Evolutionary conservation across 768 basidiomycete genomes (phyloP).

Genomic region (Mycena kentingensis): DNA sequence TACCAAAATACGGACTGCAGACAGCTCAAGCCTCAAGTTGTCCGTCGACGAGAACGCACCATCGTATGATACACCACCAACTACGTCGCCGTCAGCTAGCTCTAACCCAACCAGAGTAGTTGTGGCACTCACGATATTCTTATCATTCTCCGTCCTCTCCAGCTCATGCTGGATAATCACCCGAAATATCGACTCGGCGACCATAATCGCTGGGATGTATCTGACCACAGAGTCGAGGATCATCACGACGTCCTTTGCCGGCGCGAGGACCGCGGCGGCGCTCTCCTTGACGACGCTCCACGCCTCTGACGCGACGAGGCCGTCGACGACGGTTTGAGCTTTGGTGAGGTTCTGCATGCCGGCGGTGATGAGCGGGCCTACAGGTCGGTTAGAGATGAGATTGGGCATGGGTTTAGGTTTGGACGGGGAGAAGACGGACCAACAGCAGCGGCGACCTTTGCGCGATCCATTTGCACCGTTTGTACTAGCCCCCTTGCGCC

Average conservation of each 20-base stretch:
- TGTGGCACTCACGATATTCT: constrained; percentile 23
- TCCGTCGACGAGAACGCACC: constrained; percentile 3
- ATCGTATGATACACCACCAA: constrained; percentile 26
- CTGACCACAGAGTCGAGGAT: constrained; percentile 23
- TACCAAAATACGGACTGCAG: constrained; percentile 19
- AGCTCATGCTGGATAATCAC: constrained; percentile 26
- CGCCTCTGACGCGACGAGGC: constrained; percentile 13
- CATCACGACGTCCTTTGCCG: constrained; percentile 24
- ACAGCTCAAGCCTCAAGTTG: neutral
- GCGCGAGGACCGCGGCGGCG: constrained; percentile 20
- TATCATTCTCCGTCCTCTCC: constrained; percentile 23
- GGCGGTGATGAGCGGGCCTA: constrained; percentile 15
- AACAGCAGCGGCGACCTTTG: constrained; percentile 17
- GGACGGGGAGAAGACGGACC: constrained; percentile 4
- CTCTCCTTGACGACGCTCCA: constrained; percentile 20
- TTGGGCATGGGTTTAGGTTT: neutral
- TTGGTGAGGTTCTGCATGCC: constrained; percentile 21
- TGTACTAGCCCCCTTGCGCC: neutral
- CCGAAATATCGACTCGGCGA: constrained; percentile 14
- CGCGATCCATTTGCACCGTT: constrained; percentile 11
- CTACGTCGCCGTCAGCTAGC: neutral
- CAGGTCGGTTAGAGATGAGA: neutral
- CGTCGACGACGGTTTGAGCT: constrained; percentile 19
- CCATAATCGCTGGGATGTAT: constrained; percentile 21
- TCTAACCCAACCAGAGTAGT: neutral